These are phyloP conservation scores for Passiflora organensis DNA, from an alignment of 345 rosid genomes.

Conservation along the genomic window DNA sequence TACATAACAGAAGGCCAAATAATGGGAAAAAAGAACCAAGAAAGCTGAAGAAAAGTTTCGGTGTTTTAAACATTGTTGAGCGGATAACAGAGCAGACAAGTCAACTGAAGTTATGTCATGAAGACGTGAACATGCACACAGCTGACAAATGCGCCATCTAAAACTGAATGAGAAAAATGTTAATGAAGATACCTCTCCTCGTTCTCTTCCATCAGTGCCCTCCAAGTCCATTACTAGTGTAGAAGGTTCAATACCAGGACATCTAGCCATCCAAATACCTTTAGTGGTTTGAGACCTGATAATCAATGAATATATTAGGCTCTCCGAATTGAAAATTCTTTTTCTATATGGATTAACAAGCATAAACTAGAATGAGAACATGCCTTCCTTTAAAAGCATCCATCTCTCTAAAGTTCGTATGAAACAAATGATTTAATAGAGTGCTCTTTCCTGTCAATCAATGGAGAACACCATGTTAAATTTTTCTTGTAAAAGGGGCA, in stretches of 20 bases:
- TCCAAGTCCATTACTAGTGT: constrained; percentile 97
- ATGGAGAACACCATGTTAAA: constrained; percentile 24
- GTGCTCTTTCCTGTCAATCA: constrained; percentile 89
- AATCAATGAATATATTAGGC: constrained; percentile 1
- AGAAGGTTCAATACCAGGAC: constrained; percentile 84
- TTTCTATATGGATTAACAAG: background rate
- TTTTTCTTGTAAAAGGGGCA: background rate
- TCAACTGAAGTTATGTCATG: no score
- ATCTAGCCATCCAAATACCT: constrained; percentile 94
- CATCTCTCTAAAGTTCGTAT: constrained; percentile 95
- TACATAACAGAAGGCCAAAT: no score
- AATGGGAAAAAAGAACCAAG: no score
- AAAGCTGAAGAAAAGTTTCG: no score
- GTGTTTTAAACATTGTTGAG: no score
- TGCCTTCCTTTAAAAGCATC: constrained; percentile 98
- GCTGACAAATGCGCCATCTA: no score
- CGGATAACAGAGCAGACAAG: no score
- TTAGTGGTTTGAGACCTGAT: constrained; percentile 94
- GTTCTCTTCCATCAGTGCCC: constrained; percentile 99
- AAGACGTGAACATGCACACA: no score
- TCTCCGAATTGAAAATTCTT: background rate
- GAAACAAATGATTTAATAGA: constrained; percentile 76
- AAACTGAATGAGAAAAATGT: background rate
- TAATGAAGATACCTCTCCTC: constrained; percentile 73
- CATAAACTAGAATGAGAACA: constrained; percentile 18